A percentile compares a stretch with the other conserved stretches of the same genome.
Evolutionary conservation across 2,329 filamentous ascomycete species (phyloP).

Genomic region (Raffaelea ambrosiae): DNA sequence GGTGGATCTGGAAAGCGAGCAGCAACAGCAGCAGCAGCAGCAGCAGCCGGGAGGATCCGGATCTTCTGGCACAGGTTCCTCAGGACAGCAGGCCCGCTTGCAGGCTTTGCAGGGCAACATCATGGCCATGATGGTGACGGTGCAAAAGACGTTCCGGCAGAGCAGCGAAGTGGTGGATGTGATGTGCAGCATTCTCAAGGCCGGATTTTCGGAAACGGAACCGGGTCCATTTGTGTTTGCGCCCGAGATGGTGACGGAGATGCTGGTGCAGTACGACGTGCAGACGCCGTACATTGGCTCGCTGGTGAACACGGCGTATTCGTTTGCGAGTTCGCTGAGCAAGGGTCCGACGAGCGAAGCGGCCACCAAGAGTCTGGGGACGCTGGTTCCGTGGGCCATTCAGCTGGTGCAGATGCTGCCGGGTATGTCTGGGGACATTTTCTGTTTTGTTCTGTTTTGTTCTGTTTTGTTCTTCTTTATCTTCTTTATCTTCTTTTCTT

Average conservation of each 20-base stretch:
- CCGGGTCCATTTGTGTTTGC: conserved; percentile 72
- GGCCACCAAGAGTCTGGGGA: conserved; percentile 34
- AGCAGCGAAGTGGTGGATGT: conserved; percentile 63
- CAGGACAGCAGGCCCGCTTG: conserved; percentile 13
- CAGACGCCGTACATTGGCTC: conserved; percentile 59
- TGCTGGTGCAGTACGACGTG: conserved; percentile 50
- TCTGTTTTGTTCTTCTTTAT: too few species aligned
- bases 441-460: background rate
- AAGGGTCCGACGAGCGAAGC: conserved; percentile 34
- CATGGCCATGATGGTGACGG: conserved; percentile 35
- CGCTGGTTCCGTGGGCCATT: conserved; percentile 53
- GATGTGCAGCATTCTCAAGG: conserved; percentile 61
- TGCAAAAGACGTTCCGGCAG: conserved; percentile 43
- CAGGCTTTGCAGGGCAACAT: conserved; percentile 35
- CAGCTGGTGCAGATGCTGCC: conserved; percentile 54
- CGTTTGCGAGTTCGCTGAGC: conserved; percentile 55
- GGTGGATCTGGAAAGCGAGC: conserved; percentile 51
- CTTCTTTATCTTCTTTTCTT: too few species aligned
- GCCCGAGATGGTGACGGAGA: conserved; percentile 54
- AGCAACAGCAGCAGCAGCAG: too few species aligned
- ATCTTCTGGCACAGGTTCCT: too few species aligned
- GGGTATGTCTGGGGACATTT: conserved; percentile 37
- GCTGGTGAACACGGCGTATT: conserved; percentile 63
- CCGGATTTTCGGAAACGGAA: conserved; percentile 66
- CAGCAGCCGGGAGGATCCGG: too few species aligned